These are phyloP conservation scores for Sugiyamaella lignohabitans DNA, from an alignment of 805 yeast genomes.

Conservation along the genomic window DNA sequence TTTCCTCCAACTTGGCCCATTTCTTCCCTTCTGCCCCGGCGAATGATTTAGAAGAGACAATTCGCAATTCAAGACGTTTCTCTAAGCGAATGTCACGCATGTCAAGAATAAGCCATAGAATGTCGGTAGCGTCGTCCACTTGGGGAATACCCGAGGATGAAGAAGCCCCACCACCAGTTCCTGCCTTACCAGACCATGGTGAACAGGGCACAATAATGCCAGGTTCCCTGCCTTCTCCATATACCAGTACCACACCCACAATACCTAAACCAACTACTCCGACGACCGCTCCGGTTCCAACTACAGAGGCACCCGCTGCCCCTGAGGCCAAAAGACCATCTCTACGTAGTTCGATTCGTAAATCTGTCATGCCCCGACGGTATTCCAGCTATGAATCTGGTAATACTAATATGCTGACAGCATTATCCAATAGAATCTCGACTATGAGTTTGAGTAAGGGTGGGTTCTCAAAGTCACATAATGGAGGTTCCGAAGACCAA, in stretches of 20 bases:
- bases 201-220: background rate
- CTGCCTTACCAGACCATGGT: slow-evolving; percentile 5
- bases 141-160: slow-evolving; percentile 22
- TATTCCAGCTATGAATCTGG: slow-evolving; percentile 1
- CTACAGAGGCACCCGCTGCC: background rate
- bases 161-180: slow-evolving; percentile 18
- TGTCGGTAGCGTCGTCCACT: slow-evolving; percentile 27
- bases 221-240: no score
- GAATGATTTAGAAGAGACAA: slow-evolving; percentile 66
- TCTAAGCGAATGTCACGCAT: slow-evolving; percentile 54
- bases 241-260: no score
- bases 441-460: background rate
- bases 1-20: slow-evolving; percentile 80
- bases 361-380: slow-evolving; percentile 5
- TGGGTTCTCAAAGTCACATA: background rate
- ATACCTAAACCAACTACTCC: no score
- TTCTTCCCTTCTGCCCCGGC: slow-evolving; percentile 83
- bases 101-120: slow-evolving; percentile 30
- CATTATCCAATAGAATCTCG: slow-evolving; percentile 5
- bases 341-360: slow-evolving; percentile 5
- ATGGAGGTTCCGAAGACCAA: background rate
- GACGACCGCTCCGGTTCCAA: background rate
- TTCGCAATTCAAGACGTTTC: slow-evolving; percentile 75
- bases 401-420: background rate
- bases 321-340: background rate